These are phyloP conservation scores for Reticulascus tulasneorum DNA, from an alignment of 2,329 filamentous ascomycete genomes.

Conservation along the genomic window DNA sequence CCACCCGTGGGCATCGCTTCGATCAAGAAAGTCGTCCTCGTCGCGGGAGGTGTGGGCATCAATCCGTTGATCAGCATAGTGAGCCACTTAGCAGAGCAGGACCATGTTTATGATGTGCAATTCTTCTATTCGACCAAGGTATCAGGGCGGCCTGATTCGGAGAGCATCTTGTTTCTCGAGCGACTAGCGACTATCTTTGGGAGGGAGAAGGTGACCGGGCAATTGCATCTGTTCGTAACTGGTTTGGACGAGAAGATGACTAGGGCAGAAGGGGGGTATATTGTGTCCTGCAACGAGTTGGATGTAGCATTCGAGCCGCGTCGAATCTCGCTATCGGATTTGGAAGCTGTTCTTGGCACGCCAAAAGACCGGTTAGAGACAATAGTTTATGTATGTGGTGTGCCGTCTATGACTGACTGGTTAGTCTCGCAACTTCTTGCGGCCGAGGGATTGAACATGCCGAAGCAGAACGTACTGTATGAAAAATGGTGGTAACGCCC, in stretches of 20 bases:
- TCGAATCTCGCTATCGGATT: conserved; percentile 39
- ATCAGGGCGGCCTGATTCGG: conserved; percentile 22
- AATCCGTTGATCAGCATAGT: conserved; percentile 78
- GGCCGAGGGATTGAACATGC: conserved; percentile 20
- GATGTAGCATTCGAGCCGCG: conserved; percentile 28
- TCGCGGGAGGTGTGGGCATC: conserved; percentile 79
- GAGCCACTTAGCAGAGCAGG: conserved; percentile 48
- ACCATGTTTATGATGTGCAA: conserved; percentile 37
- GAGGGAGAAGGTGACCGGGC: conserved; percentile 31
- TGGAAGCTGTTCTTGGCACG: conserved; percentile 33
- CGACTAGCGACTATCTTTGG: conserved; percentile 40
- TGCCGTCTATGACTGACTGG: conserved; percentile 65
- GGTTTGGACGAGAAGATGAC: conserved; percentile 9
- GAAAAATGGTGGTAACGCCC: conserved; percentile 35
- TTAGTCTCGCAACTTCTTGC: conserved; percentile 43
- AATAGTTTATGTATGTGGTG: conserved; percentile 65
- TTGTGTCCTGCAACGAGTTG: conserved; percentile 10
- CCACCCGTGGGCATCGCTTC: conserved; percentile 43
- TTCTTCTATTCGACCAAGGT: conserved; percentile 59
- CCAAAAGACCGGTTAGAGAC: conserved; percentile 30
- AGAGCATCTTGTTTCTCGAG: conserved; percentile 47
- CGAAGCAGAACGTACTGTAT: conserved; percentile 26
- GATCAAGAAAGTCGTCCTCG: conserved; percentile 62
- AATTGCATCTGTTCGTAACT: conserved; percentile 46
- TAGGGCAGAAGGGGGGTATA: not conserved